Evolutionary conservation across 1,284 basidiomycete species (phyloP).

Genomic region (Trichosporon inkin): DNA sequence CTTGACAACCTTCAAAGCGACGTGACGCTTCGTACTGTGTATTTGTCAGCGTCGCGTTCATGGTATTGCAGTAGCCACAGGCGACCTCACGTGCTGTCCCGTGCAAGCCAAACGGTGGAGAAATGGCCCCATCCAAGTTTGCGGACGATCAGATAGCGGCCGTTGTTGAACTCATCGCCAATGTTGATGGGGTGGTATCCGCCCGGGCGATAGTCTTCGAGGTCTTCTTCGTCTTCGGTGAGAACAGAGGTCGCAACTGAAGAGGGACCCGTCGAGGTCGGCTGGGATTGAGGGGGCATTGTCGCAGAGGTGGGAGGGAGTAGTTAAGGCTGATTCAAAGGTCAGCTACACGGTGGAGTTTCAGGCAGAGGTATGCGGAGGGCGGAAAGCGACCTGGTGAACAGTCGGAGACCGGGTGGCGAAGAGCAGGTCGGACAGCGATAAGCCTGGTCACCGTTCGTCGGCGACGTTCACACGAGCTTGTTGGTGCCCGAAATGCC

Average conservation of each 20-base stretch:
- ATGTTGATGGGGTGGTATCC: slow-evolving; percentile 96
- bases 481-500: background rate
- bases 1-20: slow-evolving; percentile 98
- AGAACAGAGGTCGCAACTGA: slow-evolving; percentile 44
- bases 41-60: background rate
- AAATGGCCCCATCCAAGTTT: slow-evolving; percentile 99
- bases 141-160: slow-evolving; percentile 82
- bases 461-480: slow-evolving; percentile 16
- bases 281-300: slow-evolving; percentile 19
- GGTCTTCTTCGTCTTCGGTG: slow-evolving; percentile 52
- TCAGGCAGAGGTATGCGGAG: background rate
- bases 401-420: background rate
- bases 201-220: slow-evolving; percentile 75
- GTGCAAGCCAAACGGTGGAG: slow-evolving; percentile 87
- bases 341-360: background rate
- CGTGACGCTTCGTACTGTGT: slow-evolving; percentile 84
- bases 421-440: background rate
- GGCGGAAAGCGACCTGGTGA: background rate
- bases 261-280: slow-evolving; percentile 28
- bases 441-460: background rate
- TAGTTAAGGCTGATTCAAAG: background rate
- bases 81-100: slow-evolving; percentile 70
- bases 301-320: background rate
- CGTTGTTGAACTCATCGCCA: slow-evolving; percentile 84
- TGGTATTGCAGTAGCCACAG: background rate